Percentiles rank a stretch among this genome's conserved stretches.
Evolutionary conservation across 768 basidiomycete genomes (phyloP).

Genomic region (Pleurotus pulmonarius): DNA sequence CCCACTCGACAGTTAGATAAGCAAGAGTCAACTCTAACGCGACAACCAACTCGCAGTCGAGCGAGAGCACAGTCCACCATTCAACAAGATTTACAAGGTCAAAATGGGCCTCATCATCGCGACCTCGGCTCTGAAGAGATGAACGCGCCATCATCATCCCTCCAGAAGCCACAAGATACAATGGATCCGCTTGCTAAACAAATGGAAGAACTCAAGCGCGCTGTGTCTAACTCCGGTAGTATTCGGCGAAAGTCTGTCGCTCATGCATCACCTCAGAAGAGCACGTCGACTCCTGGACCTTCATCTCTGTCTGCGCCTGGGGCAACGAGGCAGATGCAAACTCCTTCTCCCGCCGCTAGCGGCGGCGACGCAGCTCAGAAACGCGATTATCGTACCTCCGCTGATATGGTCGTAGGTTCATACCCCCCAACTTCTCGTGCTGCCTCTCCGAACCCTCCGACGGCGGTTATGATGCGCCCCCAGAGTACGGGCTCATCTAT

Average conservation of each 20-base stretch:
- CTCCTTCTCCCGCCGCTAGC: constrained; percentile 14
- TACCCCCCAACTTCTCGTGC: constrained; percentile 69
- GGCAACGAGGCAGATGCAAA: constrained; percentile 15
- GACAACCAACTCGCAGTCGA: constrained; percentile 7
- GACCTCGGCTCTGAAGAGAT: constrained; percentile 10
- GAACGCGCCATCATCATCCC: constrained; percentile 27
- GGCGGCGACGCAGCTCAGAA: constrained; percentile 21
- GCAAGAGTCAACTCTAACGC: constrained; percentile 29
- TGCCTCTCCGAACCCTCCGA: constrained; percentile 68
- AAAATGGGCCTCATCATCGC: constrained; percentile 21
- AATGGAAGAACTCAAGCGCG: constrained; percentile 55
- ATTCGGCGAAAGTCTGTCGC: constrained; percentile 39
- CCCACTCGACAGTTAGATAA: constrained; percentile 16
- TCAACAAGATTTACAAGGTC: neutral
- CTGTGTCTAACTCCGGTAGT: constrained; percentile 41
- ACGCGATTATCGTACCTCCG: constrained; percentile 72
- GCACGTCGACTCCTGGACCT: constrained; percentile 14
- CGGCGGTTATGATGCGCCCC: constrained; percentile 75
- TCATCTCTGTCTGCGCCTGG: constrained; percentile 31
- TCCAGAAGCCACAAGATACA: constrained; percentile 18
- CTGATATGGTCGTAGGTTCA: constrained; percentile 73
- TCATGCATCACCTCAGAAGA: constrained; percentile 18
- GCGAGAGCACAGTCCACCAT: neutral
- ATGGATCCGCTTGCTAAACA: constrained; percentile 67
- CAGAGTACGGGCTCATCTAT: constrained; percentile 39